A percentile compares a stretch with the other conserved stretches of the same genome.
phyloP scores from a whole-genome alignment of 352 stramenopile species.

The Blastocystis sp. region DNA sequence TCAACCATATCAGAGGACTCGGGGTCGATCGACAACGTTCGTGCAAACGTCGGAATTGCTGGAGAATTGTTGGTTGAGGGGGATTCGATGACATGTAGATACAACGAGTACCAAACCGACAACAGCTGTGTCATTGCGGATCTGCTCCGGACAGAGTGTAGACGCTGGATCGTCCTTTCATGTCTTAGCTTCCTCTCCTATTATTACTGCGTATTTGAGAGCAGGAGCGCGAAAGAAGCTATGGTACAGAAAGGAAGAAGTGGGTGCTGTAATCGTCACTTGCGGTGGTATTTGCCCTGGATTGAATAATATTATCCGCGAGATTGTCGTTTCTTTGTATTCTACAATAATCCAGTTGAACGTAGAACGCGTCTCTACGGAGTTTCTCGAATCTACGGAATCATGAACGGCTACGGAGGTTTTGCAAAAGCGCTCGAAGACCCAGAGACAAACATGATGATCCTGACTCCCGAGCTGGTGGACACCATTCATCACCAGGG shows the following conservation, averaged over 20 bases:
- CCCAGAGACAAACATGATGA: constrained; percentile 72
- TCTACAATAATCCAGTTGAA: not conserved
- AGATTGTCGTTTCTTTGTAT: constrained; percentile 84
- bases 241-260: constrained; percentile 73
- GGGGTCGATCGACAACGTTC: not conserved
- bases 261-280: constrained; percentile 82
- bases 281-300: constrained; percentile 87
- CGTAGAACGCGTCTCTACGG: constrained; percentile 68
- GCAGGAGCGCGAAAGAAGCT: constrained; percentile 71
- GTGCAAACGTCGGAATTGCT: constrained; percentile 22
- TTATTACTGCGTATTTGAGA: constrained; percentile 65
- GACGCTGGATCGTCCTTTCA: not conserved
- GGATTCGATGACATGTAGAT: not conserved
- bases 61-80: not conserved
- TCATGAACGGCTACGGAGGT: constrained; percentile 73
- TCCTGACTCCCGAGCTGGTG: constrained; percentile 71
- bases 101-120: constrained; percentile 40
- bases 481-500: constrained; percentile 78
- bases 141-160: constrained; percentile 1
- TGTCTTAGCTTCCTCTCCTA: not conserved
- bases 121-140: constrained; percentile 44
- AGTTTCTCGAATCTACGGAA: constrained; percentile 72
- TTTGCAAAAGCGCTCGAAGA: constrained; percentile 66
- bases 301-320: constrained; percentile 95
- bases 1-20: not conserved